phyloP scores from a whole-genome alignment of 371 early-diverging fungal species.

The Mucor velutinosus region DNA sequence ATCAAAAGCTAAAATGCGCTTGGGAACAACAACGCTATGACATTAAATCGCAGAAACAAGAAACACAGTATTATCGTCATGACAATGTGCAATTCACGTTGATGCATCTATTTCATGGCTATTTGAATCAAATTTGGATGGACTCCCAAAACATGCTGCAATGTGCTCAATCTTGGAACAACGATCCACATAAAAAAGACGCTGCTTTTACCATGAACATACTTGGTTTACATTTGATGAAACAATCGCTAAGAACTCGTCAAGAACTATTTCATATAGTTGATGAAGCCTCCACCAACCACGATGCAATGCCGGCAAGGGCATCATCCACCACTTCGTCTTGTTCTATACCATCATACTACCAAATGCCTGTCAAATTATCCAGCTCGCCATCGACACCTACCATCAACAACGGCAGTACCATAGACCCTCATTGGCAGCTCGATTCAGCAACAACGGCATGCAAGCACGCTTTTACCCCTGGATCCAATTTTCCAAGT shows the following conservation, averaged over 20 bases:
- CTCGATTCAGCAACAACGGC: background rate
- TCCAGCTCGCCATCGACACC: constrained; percentile 15
- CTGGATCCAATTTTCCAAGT: background rate
- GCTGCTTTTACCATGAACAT: constrained; percentile 6
- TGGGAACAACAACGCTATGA: constrained; percentile 1
- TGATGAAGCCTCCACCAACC: background rate
- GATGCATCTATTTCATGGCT: constrained; percentile 4
- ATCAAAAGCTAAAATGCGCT: constrained; percentile 1
- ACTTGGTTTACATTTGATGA: constrained; percentile 13
- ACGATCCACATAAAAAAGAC: background rate
- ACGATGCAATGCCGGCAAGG: background rate
- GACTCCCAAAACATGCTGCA: constrained; percentile 16
- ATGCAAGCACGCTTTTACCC: background rate
- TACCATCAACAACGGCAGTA: background rate
- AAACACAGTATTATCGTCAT: background rate
- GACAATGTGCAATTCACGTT: background rate
- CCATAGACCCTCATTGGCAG: background rate
- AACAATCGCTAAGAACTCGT: constrained; percentile 7
- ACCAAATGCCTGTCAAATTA: background rate
- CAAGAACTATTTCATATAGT: constrained; percentile 9
- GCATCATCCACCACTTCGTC: background rate
- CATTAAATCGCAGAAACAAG: background rate
- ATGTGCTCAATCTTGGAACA: constrained; percentile 7
- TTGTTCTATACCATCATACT: background rate
- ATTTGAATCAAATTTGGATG: constrained; percentile 17